phyloP scores from a whole-genome alignment of 768 basidiomycete genomes.

The Lentinula boryana region DNA sequence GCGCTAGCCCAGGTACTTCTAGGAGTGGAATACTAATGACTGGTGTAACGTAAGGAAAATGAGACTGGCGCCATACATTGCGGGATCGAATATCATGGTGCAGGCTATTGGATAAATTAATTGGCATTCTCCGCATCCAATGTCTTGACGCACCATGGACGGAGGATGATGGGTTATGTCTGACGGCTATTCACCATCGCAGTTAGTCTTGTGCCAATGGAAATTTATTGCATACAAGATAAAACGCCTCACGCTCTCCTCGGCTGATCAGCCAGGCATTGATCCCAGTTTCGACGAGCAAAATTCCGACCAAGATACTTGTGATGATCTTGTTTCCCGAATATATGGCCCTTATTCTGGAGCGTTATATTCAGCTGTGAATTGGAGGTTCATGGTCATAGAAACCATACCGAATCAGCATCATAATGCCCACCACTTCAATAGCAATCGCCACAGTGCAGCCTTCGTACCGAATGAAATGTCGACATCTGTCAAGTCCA shows the following conservation, averaged over 20 bases:
- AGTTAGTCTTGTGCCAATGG: not conserved
- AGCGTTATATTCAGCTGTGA: not conserved
- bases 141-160: not conserved
- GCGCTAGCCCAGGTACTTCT: not conserved
- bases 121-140: not conserved
- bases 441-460: not conserved
- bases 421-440: not conserved
- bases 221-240: not conserved
- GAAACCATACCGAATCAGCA: not conserved
- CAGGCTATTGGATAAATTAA: not conserved
- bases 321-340: not conserved
- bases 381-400: not conserved
- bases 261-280: not conserved
- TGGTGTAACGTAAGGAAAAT: not conserved
- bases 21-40: not conserved
- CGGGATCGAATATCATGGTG: not conserved
- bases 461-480: not conserved
- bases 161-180: not conserved
- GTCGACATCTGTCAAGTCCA: not conserved
- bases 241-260: not conserved
- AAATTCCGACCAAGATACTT: not conserved
- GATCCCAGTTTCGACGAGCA: not conserved
- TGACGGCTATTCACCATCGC: not conserved
- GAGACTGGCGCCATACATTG: not conserved
- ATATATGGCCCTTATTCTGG: not conserved